Conservation (phyloP, 2,329 filamentous ascomycete genomes). For the Aspergillus nomiae region DNA sequence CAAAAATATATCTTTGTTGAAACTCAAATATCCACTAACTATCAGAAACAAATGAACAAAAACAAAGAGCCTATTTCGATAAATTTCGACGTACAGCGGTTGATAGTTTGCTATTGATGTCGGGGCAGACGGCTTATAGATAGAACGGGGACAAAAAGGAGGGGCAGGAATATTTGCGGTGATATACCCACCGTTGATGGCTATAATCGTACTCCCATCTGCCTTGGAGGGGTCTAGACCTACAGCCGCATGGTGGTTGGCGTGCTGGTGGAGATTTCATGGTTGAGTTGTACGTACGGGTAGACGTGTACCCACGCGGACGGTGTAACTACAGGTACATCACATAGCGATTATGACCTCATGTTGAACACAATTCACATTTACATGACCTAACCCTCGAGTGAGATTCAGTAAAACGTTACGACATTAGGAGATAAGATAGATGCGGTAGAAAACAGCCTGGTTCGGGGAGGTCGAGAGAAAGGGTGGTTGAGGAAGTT, state of each 20-base stretch:
- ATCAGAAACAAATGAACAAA: neutral
- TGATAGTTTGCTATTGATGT: neutral
- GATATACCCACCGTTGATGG: neutral
- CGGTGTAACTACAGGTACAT: neutral
- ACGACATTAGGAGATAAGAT: conserved; percentile 14
- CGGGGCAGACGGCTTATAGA: neutral
- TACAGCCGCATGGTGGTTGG: neutral
- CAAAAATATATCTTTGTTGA: neutral
- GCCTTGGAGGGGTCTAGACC: neutral
- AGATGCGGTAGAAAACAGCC: conserved; percentile 1
- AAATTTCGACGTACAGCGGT: too few species aligned
- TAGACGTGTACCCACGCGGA: neutral
- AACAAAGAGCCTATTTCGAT: neutral
- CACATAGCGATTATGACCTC: neutral
- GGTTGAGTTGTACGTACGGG: neutral
- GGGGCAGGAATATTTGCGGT: neutral
- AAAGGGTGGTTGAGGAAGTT: neutral
- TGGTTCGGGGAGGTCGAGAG: conserved; percentile 5
- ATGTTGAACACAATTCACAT: neutral
- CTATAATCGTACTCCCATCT: neutral
- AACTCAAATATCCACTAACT: neutral
- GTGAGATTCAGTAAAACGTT: conserved; percentile 11
- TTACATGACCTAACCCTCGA: conserved; percentile 1
- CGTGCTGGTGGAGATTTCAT: neutral
- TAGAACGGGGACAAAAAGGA: neutral